phyloP scores from a whole-genome alignment of 768 basidiomycete species.

The Tephrocybe sp. region DNA sequence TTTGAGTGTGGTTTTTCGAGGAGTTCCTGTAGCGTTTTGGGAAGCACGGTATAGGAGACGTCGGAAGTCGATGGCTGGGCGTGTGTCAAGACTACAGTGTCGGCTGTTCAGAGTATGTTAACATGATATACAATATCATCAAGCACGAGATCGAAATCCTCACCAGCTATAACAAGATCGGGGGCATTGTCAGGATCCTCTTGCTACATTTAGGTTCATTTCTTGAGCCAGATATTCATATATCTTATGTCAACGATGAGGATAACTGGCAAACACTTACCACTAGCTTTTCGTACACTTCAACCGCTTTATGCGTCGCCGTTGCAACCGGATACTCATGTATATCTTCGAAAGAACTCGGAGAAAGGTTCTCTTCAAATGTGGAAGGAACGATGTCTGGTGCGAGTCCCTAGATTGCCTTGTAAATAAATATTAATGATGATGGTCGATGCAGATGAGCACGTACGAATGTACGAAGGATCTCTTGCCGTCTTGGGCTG shows the following conservation, averaged over 20 bases:
- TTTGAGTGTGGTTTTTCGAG: constrained; percentile 85
- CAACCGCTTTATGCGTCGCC: constrained; percentile 75
- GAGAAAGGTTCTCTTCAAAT: constrained; percentile 76
- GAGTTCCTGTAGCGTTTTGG: constrained; percentile 60
- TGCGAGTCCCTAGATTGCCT: constrained; percentile 30
- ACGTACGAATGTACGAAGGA: constrained; percentile 75
- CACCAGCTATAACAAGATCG: constrained; percentile 79
- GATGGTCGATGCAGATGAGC: neutral
- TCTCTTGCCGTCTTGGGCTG: constrained; percentile 82
- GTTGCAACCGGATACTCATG: constrained; percentile 78
- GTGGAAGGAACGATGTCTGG: constrained; percentile 42
- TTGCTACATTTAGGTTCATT: constrained; percentile 26
- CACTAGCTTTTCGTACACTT: constrained; percentile 85
- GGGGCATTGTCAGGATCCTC: constrained; percentile 66
- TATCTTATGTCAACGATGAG: no score
- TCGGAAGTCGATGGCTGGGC: constrained; percentile 58
- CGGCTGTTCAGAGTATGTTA: constrained; percentile 61
- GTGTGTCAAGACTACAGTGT: constrained; percentile 92
- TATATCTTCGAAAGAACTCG: constrained; percentile 64
- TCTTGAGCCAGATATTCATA: no score
- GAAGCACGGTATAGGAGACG: constrained; percentile 50
- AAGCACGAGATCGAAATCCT: no score
- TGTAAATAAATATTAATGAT: constrained; percentile 2
- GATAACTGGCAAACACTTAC: constrained; percentile 30
- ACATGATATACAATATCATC: no score